These are phyloP conservation scores for Myochromella boudieri DNA, from an alignment of 768 basidiomycete species.

Conservation along the genomic window DNA sequence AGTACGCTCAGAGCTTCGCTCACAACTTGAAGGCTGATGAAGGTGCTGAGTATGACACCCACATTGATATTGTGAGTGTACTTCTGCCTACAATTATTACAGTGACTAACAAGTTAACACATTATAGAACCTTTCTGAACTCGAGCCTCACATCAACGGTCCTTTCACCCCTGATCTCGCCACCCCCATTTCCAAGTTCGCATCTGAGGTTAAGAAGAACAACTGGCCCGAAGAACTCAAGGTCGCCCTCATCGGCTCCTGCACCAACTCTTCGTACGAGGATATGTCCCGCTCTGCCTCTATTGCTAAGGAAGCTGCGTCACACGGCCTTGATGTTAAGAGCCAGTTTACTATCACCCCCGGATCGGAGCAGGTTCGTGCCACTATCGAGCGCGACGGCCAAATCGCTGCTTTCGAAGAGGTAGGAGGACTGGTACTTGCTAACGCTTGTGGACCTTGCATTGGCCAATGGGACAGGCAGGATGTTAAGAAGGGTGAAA, in stretches of 20 bases:
- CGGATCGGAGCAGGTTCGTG: conserved; percentile 97
- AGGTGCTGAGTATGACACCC: conserved; percentile 89
- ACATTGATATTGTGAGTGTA: conserved; percentile 80
- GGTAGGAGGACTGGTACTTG: conserved; percentile 90
- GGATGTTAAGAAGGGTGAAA: conserved; percentile 95
- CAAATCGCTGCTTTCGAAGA: conserved; percentile 85
- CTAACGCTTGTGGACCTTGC: conserved; percentile 98
- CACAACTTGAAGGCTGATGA: conserved; percentile 91
- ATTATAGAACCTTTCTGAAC: conserved; percentile 84
- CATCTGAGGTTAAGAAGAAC: conserved; percentile 88
- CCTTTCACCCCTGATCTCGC: conserved; percentile 99
- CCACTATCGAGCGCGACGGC: conserved; percentile 96
- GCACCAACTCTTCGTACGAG: conserved; percentile 99
- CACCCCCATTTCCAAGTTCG: conserved; percentile 96
- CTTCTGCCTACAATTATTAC: neutral
- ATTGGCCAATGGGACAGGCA: conserved; percentile 99
- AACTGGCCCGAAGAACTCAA: conserved; percentile 96
- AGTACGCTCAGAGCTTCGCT: conserved; percentile 85
- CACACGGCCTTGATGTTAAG: conserved; percentile 85
- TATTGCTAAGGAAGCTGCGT: conserved; percentile 85
- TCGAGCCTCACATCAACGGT: conserved; percentile 99
- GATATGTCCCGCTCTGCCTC: conserved; percentile 98
- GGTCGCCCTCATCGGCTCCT: conserved; percentile 97
- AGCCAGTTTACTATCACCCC: conserved; percentile 98
- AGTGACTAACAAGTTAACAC: conserved; percentile 6